These are phyloP conservation scores for Volutella citrinella DNA, from an alignment of 2,329 filamentous ascomycete genomes.

Conservation along the genomic window DNA sequence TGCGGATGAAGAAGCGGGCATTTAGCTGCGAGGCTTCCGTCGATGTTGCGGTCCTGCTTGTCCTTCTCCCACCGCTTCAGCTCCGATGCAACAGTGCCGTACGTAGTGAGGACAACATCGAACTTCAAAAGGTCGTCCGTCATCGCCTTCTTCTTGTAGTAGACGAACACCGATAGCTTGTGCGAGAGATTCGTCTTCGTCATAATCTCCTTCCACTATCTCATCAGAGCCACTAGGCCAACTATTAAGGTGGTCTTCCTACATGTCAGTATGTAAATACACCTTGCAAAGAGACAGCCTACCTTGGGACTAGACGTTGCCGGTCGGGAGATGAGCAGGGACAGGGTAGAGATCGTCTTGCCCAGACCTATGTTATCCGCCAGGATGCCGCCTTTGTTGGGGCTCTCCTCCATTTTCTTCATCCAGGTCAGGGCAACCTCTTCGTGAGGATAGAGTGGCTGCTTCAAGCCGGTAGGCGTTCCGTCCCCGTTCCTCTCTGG, in stretches of 20 bases:
- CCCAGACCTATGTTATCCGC: conserved; percentile 93
- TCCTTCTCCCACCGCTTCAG: conserved; percentile 62
- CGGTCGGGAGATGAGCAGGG: conserved; percentile 69
- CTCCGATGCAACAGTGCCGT: conserved; percentile 64
- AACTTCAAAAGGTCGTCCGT: conserved; percentile 61
- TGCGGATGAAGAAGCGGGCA: conserved; percentile 60
- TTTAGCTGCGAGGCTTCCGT: conserved; percentile 32
- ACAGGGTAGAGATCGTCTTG: conserved; percentile 82
- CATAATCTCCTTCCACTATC: conserved; percentile 80
- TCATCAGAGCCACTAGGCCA: conserved; percentile 74
- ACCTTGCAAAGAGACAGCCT: too few species aligned
- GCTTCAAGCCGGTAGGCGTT: conserved; percentile 67
- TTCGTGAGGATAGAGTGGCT: conserved; percentile 76
- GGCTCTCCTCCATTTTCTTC: conserved; percentile 71
- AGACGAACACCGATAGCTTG: conserved; percentile 62
- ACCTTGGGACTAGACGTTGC: conserved; percentile 44
- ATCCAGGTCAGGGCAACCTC: conserved; percentile 82
- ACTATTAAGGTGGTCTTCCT: conserved; percentile 77
- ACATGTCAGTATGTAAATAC: conserved; percentile 29
- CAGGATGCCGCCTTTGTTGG: conserved; percentile 82
- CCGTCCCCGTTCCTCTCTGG: conserved; percentile 60
- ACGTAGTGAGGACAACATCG: conserved; percentile 82
- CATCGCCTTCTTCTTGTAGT: conserved; percentile 67
- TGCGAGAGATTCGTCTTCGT: conserved; percentile 62
- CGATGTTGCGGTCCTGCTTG: conserved; percentile 40